phyloP scores from a whole-genome alignment of 2,329 filamentous ascomycete species.

The Colletotrichum shisoi region DNA sequence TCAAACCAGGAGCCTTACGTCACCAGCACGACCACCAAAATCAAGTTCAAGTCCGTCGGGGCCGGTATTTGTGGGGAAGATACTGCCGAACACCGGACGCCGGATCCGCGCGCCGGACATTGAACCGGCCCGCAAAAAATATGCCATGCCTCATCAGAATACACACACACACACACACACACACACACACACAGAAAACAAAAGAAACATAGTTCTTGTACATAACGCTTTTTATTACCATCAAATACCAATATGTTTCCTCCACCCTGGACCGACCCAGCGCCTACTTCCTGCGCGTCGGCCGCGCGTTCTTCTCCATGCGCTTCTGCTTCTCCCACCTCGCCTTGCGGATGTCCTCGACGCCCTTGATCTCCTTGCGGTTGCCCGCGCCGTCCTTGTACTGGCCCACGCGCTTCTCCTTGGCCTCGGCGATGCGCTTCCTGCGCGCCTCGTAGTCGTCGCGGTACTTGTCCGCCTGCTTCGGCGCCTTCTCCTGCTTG shows the following conservation, averaged over 20 bases:
- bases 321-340: conserved; percentile 78
- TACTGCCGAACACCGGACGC: neutral
- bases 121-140: too few relatives aligned
- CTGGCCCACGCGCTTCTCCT: conserved; percentile 80
- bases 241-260: neutral
- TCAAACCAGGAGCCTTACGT: neutral
- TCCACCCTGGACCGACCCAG: neutral
- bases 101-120: neutral
- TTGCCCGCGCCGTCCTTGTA: conserved; percentile 78
- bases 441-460: conserved; percentile 91
- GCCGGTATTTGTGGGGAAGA: neutral
- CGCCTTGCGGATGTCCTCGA: conserved; percentile 84
- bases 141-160: too few relatives aligned
- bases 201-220: neutral
- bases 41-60: neutral
- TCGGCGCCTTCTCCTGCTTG: conserved; percentile 85
- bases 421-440: conserved; percentile 86
- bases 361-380: conserved; percentile 78
- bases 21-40: neutral
- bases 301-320: conserved; percentile 87
- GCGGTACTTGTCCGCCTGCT: conserved; percentile 89
- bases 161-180: too few relatives aligned
- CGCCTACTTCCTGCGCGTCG: conserved; percentile 66
- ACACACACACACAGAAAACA: neutral
- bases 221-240: neutral